Base-by-base conservation (phyloP, 768 basidiomycete genomes). In the Tulasnella sp. region DNA sequence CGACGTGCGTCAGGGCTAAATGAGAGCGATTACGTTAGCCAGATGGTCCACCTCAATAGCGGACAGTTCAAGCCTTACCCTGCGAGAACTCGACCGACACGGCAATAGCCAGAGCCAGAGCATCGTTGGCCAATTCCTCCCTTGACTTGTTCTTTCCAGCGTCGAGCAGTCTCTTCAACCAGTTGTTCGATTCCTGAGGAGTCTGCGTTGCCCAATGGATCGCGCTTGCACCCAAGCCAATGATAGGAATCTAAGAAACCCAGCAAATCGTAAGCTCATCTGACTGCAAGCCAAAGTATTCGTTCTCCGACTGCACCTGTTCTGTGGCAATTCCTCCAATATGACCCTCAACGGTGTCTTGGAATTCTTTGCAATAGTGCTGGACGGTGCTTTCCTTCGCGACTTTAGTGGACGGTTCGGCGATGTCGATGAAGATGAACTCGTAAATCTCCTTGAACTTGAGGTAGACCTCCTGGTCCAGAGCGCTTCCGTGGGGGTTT, bases 131-230 rank as follows among this genome's bases (percentile, higher is more conserved):
- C 6, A 91, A 83, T 72, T 85, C 83, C 2, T 89, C 86, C n/a
- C 15, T 36, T 4, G 69, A n/a, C 67, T 86, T 86, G 2, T 88
- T 88, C 34, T 89, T 82, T 29, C 85, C 87, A 40, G 86, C 84
- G 36, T 93, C 84, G 14, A 87, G 64, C 71, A 78, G 70, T 85
- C 31, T 80, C 80, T 77, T 85, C 88, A 78, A 86, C 86, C 79
- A 92, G 88, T 36, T 19, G 15, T 37, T 29, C 22, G 73, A n/a
- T 29, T 37, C 36, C 12, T 39, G 22, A 89, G 93, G 92, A 81
- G 85, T 91, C 79, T 93, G 94, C 81, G 88, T 90, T 67, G 90
- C 93, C 73, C 92, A 90, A 80, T 82, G 93, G 49, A 89, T 90
- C 84, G 92, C 79, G 1, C 86, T 84, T 22, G 82, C 86, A 17